These are phyloP conservation scores for Quaeritorhiza haematococci DNA, from an alignment of 371 early-diverging fungal species.

Conservation along the genomic window DNA sequence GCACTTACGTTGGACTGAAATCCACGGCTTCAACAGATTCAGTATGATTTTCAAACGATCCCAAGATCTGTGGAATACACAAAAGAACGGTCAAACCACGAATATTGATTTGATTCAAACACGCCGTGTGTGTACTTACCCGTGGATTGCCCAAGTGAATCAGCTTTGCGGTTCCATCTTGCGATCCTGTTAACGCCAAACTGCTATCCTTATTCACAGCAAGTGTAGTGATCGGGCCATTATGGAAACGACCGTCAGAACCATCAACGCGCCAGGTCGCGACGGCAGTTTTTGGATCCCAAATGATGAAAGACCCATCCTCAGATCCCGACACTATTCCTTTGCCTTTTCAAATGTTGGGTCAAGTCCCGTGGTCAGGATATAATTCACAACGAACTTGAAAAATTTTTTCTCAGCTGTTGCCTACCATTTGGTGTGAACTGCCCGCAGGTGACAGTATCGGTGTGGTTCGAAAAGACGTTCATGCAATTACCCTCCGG, in stretches of 20 bases:
- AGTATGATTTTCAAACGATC: slow-evolving; percentile 68
- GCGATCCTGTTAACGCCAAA: slow-evolving; percentile 74
- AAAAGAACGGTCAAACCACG: background rate
- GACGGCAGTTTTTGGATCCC: slow-evolving; percentile 88
- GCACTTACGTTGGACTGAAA: slow-evolving; percentile 59
- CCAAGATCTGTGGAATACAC: slow-evolving; percentile 44
- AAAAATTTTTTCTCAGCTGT: too few species aligned
- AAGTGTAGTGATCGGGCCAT: slow-evolving; percentile 69
- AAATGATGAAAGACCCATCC: slow-evolving; percentile 77
- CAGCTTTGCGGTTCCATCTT: slow-evolving; percentile 71
- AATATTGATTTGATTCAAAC: background rate
- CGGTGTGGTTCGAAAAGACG: slow-evolving; percentile 77
- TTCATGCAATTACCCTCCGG: slow-evolving; percentile 87
- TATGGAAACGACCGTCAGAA: slow-evolving; percentile 84
- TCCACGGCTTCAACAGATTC: slow-evolving; percentile 74
- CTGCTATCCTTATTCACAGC: slow-evolving; percentile 70
- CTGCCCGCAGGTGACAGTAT: slow-evolving; percentile 76
- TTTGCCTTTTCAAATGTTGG: slow-evolving; percentile 48
- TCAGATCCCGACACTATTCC: slow-evolving; percentile 80
- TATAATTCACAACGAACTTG: background rate
- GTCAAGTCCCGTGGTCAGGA: background rate
- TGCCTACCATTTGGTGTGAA: slow-evolving; percentile 86
- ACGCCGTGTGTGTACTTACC: slow-evolving; percentile 27
- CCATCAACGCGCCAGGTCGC: slow-evolving; percentile 52
- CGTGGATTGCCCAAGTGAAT: slow-evolving; percentile 66